These are phyloP conservation scores for Przewalskia tangutica DNA, from an alignment of 257 asterid species.

Conservation along the genomic window DNA sequence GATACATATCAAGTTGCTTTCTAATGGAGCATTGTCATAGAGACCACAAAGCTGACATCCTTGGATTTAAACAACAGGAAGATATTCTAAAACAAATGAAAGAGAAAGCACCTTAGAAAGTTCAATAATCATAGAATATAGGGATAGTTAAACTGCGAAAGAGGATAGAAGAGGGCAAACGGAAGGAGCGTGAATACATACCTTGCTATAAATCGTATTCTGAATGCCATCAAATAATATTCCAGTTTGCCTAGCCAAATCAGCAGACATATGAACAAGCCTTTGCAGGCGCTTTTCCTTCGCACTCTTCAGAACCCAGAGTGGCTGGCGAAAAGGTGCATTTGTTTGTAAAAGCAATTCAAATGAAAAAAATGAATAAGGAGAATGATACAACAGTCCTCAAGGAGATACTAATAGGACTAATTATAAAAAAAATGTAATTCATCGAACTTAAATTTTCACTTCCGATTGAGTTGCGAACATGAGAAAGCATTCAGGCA, in stretches of 20 bases:
- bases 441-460: neutral
- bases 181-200: slow-evolving; percentile 10
- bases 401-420: neutral
- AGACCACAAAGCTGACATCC: neutral
- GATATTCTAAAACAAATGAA: slow-evolving; percentile 1
- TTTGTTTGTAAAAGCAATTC: neutral
- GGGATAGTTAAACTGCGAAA: neutral
- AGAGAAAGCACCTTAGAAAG: neutral
- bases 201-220: slow-evolving; percentile 43
- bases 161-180: neutral
- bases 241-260: slow-evolving; percentile 80
- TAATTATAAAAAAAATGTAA: neutral
- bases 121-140: neutral
- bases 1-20: neutral
- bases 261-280: slow-evolving; percentile 78
- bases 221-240: slow-evolving; percentile 36
- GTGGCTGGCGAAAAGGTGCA: slow-evolving; percentile 41
- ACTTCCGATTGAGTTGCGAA: neutral
- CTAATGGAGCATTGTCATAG: neutral
- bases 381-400: neutral
- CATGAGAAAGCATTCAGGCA: neutral
- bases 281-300: slow-evolving; percentile 67
- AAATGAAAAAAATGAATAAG: neutral
- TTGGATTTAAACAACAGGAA: neutral
- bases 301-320: slow-evolving; percentile 76